These are phyloP conservation scores for Aureococcus anophagefferens DNA, from an alignment of 108 stramenopile genomes.

Conservation along the genomic window DNA sequence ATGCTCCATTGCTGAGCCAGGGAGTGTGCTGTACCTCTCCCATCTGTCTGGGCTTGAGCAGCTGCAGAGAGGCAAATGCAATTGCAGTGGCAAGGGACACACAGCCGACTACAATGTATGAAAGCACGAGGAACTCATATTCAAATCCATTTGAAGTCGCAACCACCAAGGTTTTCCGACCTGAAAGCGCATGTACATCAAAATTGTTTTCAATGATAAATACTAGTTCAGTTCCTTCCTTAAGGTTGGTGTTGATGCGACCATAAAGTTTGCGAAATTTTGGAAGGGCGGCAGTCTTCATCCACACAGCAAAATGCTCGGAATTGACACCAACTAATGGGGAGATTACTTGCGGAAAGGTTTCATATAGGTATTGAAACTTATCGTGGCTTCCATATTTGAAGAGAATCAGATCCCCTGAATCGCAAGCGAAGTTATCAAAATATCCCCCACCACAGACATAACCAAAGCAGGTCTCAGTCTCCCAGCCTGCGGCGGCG, in stretches of 20 bases:
- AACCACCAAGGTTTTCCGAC: constrained; percentile 74
- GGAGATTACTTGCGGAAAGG: constrained; percentile 47
- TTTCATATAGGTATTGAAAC: constrained; percentile 40
- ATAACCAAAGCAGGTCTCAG: not conserved
- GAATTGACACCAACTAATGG: constrained; percentile 81
- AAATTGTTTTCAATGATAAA: constrained; percentile 76
- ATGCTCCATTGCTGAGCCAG: no score
- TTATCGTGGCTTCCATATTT: not conserved
- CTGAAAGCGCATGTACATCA: constrained; percentile 66
- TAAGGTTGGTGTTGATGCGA: constrained; percentile 69
- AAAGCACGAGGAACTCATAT: no score
- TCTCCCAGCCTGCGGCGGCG: not conserved
- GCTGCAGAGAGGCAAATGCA: no score
- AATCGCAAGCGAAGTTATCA: not conserved
- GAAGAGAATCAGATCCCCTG: not conserved
- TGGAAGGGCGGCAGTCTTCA: constrained; percentile 82
- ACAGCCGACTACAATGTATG: no score
- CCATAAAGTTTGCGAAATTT: constrained; percentile 95
- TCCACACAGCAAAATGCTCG: constrained; percentile 99
- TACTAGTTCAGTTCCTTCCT: constrained; percentile 48
- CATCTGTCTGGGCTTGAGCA: no score
- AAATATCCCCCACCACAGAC: not conserved
- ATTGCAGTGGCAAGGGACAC: no score
- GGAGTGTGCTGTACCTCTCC: no score
- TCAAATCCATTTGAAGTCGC: no score